Evolutionary conservation across 2,329 filamentous ascomycete genomes (phyloP).

Genomic region (Colletotrichum incanum): DNA sequence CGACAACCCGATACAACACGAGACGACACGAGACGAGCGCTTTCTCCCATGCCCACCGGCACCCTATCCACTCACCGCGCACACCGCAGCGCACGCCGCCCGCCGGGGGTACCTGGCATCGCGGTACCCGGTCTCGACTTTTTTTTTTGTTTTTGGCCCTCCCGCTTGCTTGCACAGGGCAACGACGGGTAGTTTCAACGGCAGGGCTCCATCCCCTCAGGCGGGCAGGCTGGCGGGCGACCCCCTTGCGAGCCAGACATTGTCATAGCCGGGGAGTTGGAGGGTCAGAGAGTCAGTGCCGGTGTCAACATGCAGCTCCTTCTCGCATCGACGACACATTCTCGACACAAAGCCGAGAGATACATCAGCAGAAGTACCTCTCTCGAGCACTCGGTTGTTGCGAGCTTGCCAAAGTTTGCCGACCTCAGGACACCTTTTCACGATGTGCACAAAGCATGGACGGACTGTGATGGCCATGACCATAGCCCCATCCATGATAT

Average conservation of each 20-base stretch:
- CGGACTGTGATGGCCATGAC: neutral
- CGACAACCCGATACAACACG: constrained; percentile 26
- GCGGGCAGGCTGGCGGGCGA: neutral
- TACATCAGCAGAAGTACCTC: constrained; percentile 16
- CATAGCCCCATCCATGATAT: neutral
- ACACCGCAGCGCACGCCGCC: constrained; percentile 9
- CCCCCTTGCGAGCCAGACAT: constrained; percentile 1
- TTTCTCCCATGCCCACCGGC: constrained; percentile 1
- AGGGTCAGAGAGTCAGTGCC: constrained; percentile 33
- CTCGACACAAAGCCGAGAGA: constrained; percentile 27
- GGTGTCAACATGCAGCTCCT: constrained; percentile 31
- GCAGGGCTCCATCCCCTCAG: neutral
- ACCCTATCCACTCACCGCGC: constrained; percentile 7
- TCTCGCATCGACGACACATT: constrained; percentile 34
- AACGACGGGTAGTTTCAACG: constrained; percentile 25
- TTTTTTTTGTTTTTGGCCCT: neutral
- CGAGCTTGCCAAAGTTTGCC: constrained; percentile 23
- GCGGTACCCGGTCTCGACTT: neutral
- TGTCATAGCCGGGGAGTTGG: constrained; percentile 21
- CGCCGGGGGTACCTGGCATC: neutral
- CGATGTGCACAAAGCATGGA: neutral
- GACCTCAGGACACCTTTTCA: neutral
- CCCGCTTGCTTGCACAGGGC: constrained; percentile 31
- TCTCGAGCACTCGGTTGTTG: constrained; percentile 27
- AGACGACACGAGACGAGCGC: constrained; percentile 25